Evolutionary conservation across 208 protist species (phyloP), one percentile per base, ranked within the genome.

Genomic region (Angomonas deanei): DNA sequence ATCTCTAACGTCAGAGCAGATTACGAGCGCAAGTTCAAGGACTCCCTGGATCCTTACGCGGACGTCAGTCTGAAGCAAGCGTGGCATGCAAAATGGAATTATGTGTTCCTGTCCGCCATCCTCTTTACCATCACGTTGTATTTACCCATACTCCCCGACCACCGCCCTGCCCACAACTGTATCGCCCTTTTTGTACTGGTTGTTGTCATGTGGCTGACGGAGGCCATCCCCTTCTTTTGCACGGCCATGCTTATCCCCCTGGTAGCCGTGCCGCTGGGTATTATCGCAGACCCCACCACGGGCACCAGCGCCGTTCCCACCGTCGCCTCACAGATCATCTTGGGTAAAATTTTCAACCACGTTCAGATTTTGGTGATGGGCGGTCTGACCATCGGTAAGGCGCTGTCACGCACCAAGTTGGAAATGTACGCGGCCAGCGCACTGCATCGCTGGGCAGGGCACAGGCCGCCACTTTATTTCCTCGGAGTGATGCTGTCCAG

Each of bases 291-390:
- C 63, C 84, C 80, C 13, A 46, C 49, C 3, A 88, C 81, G 3
- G 66, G 76, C 26, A 19, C 74, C 31, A 77, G 70, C 21, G 88
- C 82, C 13, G 74, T 61, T 8, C 63, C 72, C 27, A 78, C 78
- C 27, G 84, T 89, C 10, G 80, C 86, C 33, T 92, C 88, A 42
- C 81, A 83, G 64, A 74, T 93, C 30, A 86, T 96, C 31, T 64
- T 96, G 42, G 74, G 83, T 26, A 88, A 83, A 31, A 67, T 95
- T 23, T 95, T 97, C 76, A 89, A 93, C 64, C 87, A 91, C 63
- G 82, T 96, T 4, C 87, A 94, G 69, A 93, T 96, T 76, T 84
- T 97, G 19, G 89, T 97, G 32, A 85, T 97, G 76, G 92, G 89
- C 24, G 95, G 91, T 28, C 82, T 97, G 26, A 91, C 85, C 13